Percentiles rank a stretch among this genome's conserved stretches.
phyloP scores from a whole-genome alignment of 768 basidiomycete genomes.

The Termitomyces sp. region DNA sequence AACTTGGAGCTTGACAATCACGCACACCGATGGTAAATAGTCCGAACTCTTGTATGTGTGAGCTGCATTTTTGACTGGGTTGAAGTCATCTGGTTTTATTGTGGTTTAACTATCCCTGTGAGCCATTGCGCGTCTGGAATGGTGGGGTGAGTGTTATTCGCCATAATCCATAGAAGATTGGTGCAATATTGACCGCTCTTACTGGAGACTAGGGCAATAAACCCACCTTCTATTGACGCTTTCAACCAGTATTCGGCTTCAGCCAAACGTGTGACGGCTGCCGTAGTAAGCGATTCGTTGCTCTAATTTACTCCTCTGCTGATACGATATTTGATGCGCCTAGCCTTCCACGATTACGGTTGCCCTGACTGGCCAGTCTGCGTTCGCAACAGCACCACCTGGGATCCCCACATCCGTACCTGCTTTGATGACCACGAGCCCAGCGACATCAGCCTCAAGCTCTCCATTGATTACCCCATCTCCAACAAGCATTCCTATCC shows the following conservation, averaged over 20 bases:
- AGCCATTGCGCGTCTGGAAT: constrained; percentile 33
- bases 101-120: constrained; percentile 25
- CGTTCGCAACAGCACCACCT: constrained; percentile 22
- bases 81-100: constrained; percentile 33
- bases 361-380: constrained; percentile 25
- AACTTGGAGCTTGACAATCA: constrained; percentile 30
- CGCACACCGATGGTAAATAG: constrained; percentile 23
- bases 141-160: constrained; percentile 28
- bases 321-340: not conserved
- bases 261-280: constrained; percentile 22
- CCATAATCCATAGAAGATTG: not conserved
- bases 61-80: not conserved
- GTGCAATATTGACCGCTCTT: not conserved
- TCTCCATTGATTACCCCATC: not conserved
- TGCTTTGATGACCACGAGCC: not conserved
- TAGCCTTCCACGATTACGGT: constrained; percentile 19
- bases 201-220: constrained; percentile 25
- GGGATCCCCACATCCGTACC: not conserved
- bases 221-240: constrained; percentile 23
- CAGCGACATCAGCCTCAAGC: not conserved
- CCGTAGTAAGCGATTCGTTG: constrained; percentile 18
- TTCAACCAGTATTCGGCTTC: constrained; percentile 20
- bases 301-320: not conserved
- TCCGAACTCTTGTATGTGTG: not conserved
- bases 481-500: not conserved